Evolutionary conservation across 768 basidiomycete species (phyloP).

Genomic region (Sarcodon aspratus): DNA sequence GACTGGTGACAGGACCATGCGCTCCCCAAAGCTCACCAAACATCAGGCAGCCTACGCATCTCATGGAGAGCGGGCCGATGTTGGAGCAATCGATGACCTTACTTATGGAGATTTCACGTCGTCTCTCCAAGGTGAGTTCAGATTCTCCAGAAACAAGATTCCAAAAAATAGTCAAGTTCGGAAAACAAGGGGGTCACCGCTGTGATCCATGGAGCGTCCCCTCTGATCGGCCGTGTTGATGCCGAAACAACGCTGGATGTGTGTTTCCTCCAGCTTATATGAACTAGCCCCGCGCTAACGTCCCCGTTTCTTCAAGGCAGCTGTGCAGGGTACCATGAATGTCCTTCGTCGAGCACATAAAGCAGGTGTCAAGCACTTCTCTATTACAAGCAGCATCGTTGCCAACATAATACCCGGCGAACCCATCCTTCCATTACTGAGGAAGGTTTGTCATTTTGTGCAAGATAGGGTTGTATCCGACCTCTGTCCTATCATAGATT

Average conservation of each 20-base stretch:
- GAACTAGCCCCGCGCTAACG: neutral
- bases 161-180: too few species aligned
- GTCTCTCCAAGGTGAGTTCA: slow-evolving; percentile 8
- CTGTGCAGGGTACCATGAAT: slow-evolving; percentile 27
- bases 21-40: slow-evolving; percentile 9
- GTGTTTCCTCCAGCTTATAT: neutral
- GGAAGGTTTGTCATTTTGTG: too few species aligned
- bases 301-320: slow-evolving; percentile 10
- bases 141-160: too few species aligned
- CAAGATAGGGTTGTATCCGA: too few species aligned
- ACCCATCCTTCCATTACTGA: too few species aligned
- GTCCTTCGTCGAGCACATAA: slow-evolving; percentile 26
- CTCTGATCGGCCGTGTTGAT: slow-evolving; percentile 3
- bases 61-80: slow-evolving; percentile 7
- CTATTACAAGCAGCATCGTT: slow-evolving; percentile 28
- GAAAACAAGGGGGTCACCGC: slow-evolving; percentile 8
- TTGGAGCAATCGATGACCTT: slow-evolving; percentile 11
- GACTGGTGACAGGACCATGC: slow-evolving; percentile 1
- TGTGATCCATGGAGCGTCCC: slow-evolving; percentile 9
- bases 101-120: slow-evolving; percentile 9
- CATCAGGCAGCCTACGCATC: slow-evolving; percentile 6
- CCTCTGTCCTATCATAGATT: too few species aligned
- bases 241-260: slow-evolving; percentile 8
- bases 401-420: slow-evolving; percentile 11
- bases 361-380: slow-evolving; percentile 23